Conservation (phyloP, 208 protist species). For the Histomonas meleagridis region DNA sequence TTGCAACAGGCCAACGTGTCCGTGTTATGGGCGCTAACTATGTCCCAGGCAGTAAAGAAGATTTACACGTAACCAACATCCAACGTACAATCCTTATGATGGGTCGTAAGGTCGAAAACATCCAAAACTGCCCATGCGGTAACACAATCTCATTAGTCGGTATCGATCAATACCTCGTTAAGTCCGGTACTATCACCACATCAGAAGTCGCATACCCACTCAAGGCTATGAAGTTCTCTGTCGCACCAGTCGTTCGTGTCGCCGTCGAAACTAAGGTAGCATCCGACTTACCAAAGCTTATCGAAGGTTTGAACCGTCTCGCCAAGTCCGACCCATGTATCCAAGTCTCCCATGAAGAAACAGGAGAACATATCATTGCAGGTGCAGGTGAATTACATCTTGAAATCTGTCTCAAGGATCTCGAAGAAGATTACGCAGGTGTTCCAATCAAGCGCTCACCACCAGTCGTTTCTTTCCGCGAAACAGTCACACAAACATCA, state of each 20-base stretch:
- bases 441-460: slow-evolving; percentile 78
- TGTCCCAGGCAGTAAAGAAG: slow-evolving; percentile 75
- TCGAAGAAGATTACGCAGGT: slow-evolving; percentile 80
- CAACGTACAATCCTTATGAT: slow-evolving; percentile 83
- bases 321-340: slow-evolving; percentile 62
- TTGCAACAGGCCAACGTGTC: slow-evolving; percentile 82
- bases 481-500: slow-evolving; percentile 75
- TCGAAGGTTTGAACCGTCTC: slow-evolving; percentile 63
- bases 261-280: slow-evolving; percentile 89
- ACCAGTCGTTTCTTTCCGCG: slow-evolving; percentile 91
- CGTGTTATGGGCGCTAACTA: slow-evolving; percentile 95
- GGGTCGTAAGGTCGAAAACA: slow-evolving; percentile 78
- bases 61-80: slow-evolving; percentile 74
- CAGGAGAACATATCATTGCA: slow-evolving; percentile 94
- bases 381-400: slow-evolving; percentile 96
- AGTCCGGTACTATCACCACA: slow-evolving; percentile 88
- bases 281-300: slow-evolving; percentile 65
- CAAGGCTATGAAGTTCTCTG: slow-evolving; percentile 95
- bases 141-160: slow-evolving; percentile 93
- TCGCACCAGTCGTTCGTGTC: slow-evolving; percentile 93
- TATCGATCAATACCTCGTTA: slow-evolving; percentile 94
- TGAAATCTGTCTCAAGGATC: slow-evolving; percentile 97
- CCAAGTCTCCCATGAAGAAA: slow-evolving; percentile 64
- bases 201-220: slow-evolving; percentile 65
- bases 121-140: slow-evolving; percentile 87